phyloP scores from a whole-genome alignment of 805 yeast species.

The Candida taoyuanica region DNA sequence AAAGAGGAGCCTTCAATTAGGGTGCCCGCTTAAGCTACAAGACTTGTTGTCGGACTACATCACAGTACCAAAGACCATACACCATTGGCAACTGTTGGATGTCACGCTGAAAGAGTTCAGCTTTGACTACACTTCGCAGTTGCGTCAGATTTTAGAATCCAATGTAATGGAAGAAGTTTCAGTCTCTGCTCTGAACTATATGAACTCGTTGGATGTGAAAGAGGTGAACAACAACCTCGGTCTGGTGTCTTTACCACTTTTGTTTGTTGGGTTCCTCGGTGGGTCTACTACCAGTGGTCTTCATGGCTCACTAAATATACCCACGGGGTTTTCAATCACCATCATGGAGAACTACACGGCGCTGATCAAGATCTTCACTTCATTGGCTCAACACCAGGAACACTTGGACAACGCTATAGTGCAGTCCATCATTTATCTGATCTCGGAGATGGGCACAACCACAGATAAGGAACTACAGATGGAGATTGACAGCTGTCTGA shows the following conservation, averaged over 20 bases:
- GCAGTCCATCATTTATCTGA: slow-evolving; percentile 21
- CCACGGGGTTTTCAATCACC: slow-evolving; percentile 1
- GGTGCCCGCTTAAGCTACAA: slow-evolving; percentile 46
- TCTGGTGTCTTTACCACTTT: slow-evolving; percentile 44
- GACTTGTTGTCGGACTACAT: slow-evolving; percentile 47
- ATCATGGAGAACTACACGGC: slow-evolving; percentile 45
- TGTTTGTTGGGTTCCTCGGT: slow-evolving; percentile 30
- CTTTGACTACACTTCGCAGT: slow-evolving; percentile 1
- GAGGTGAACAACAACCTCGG: slow-evolving; percentile 48
- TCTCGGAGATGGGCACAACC: slow-evolving; percentile 14
- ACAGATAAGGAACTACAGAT: not conserved
- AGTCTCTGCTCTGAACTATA: slow-evolving; percentile 1
- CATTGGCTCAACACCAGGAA: slow-evolving; percentile 20
- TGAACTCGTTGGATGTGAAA: slow-evolving; percentile 11
- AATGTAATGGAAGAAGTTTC: slow-evolving; percentile 12
- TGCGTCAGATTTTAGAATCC: slow-evolving; percentile 4
- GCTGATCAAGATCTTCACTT: slow-evolving; percentile 37
- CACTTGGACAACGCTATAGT: slow-evolving; percentile 15
- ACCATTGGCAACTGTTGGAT: slow-evolving; percentile 41
- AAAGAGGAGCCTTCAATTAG: slow-evolving; percentile 45
- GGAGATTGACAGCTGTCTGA: slow-evolving; percentile 1
- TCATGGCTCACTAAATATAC: slow-evolving; percentile 6
- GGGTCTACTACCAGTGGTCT: slow-evolving; percentile 1
- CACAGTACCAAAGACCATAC: slow-evolving; percentile 33
- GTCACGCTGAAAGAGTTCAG: slow-evolving; percentile 47